Evolutionary conservation across 805 yeast genomes (phyloP), one percentile per base, ranked within the genome.

Genomic region (Metschnikowia similis): DNA sequence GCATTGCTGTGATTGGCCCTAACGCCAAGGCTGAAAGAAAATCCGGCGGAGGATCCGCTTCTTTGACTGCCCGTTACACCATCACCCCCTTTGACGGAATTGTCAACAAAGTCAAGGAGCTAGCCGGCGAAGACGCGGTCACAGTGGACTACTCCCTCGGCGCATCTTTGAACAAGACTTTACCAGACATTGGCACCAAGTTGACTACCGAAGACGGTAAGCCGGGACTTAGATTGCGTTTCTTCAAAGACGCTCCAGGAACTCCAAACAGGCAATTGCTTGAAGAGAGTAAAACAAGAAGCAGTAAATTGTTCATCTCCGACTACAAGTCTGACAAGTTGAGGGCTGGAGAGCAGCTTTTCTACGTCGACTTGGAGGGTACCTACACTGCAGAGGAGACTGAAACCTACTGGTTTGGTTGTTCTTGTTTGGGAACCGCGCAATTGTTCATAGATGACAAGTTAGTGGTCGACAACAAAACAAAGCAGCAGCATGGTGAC

Each of bases 1-100:
- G 58, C 26, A 69, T 75, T 38, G 79, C 81, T 1, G 75, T 83
- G 31, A 77, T 83, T 57, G 88, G 87, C 3, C 85, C 85, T 34
- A 81, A 79, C 54, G 85, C 80, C 17, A 77, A 70, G 54, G 65
- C 64, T 34, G 69, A 79, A 17, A 69, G 75, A 36, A 74, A 69
- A 54, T 76, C 80, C 9, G 86, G 87, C 49, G 87, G 87, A 52
- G 87, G 87, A 11, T 81, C 85, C n/a, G 85, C 86, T 31, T 70
- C 81, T 10, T 65, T 79, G 55, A 61, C 66, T 9, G 75, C 83
- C 5, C 71, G 77, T 56, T 78, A 81, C 62, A 68, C 72, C n/a
- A 67, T 77, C 10, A 64, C 81, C 13, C 82, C 83, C 2, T 72
- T 62, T 46, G 76, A 79, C 11, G 83, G 79, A 16, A 74, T 81